Conservation (phyloP, 345 rosid species). For the Hibiscus trionum region DNA sequence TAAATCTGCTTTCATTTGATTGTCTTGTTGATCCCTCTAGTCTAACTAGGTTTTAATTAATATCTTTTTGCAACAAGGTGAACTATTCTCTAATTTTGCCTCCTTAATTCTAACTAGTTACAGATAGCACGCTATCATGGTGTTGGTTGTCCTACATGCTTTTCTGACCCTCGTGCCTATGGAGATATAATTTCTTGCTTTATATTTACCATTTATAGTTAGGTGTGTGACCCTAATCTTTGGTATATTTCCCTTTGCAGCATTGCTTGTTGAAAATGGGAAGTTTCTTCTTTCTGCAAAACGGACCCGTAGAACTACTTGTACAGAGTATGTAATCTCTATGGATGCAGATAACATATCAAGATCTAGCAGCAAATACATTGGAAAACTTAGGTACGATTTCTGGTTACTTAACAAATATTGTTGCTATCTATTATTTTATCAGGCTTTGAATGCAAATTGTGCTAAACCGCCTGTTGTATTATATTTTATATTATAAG, state of each 20-base stretch:
- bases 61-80: not conserved
- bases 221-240: not conserved
- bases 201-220: not conserved
- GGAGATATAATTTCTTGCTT: not conserved
- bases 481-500: not conserved
- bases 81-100: not conserved
- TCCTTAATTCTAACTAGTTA: not conserved
- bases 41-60: too few relatives aligned
- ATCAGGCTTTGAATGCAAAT: not conserved
- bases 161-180: not conserved
- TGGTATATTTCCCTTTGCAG: constrained; percentile 25
- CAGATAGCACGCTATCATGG: not conserved
- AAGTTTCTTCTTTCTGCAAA: constrained; percentile 91
- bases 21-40: too few relatives aligned
- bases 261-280: constrained; percentile 83
- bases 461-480: not conserved
- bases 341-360: constrained; percentile 83
- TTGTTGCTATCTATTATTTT: not conserved
- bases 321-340: constrained; percentile 89
- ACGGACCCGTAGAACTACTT: constrained; percentile 76
- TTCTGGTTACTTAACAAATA: not conserved
- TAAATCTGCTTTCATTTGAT: too few relatives aligned
- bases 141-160: not conserved
- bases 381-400: constrained; percentile 76
- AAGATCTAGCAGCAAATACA: constrained; percentile 77